Base-by-base conservation (phyloP, 352 stramenopile species). In the Lagenidium sp. region DNA sequence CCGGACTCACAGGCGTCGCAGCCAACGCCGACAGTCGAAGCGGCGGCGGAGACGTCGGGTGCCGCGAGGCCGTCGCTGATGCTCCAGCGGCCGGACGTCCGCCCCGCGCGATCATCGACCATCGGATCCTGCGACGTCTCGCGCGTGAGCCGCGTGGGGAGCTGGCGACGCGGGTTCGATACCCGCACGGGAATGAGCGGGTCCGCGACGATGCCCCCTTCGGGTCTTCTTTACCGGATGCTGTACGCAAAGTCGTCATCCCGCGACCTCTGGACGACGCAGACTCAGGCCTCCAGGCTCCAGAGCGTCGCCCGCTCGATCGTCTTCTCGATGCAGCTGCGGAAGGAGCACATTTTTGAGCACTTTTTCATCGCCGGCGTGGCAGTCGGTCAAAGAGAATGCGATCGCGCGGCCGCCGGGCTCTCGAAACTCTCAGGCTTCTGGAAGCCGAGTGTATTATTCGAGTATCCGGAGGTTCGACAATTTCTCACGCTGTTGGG, bases 301-400 rank as follows among this genome's bases (percentile, higher is more conserved):
- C 64, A 85, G 19, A 82, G 64, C 24, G 60, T 87, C 20, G 80
- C 76, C 15, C 70, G 65, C 6, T 86, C 77, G 0, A 69, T 90
- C 36, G 72, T 86, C 47, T 83, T 82, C 44, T 90, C 73, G 2
- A 84, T 87, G 71, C 70, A 89, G 26, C 50, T 86, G 16, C 82
- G 83, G 47, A 82, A 81, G 50, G 78, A 88, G 47, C 77, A 77
- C 40, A 61, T 93, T 1, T 93, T 90, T 39, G 80, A 93, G 44
- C 73, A 80, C 30, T 93, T 87, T 40, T 84, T 93, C 53, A 66
- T 93, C 10, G 62, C 55, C 7, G 77, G 80, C 1, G 54, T 80
- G 29, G 25, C 58, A 6, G 40, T 79, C 0, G 63, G 55, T 42
- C 60, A 63, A 29, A 36, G 40, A 2, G 57, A 82, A 24, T 47